phyloP scores from a whole-genome alignment of 2,329 filamentous ascomycete genomes.

The Fusarium sp. region DNA sequence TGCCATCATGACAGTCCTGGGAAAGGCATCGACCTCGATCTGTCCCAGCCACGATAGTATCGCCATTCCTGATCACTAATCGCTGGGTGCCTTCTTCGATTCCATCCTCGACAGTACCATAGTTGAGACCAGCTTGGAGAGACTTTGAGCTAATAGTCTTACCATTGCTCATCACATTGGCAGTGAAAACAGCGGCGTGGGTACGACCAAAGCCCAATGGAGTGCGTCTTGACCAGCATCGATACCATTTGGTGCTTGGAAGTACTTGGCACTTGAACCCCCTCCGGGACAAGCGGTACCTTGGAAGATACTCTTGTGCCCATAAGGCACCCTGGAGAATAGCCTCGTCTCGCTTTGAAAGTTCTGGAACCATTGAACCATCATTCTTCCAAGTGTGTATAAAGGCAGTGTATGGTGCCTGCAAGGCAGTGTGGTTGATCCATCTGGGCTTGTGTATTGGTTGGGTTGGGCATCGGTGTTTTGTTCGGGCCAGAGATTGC shows the following conservation, averaged over 20 bases:
- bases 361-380: background rate
- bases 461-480: slow-evolving; percentile 3
- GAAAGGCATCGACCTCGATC: background rate
- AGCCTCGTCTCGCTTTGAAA: background rate
- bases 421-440: background rate
- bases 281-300: background rate
- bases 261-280: background rate
- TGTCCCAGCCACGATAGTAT: background rate
- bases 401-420: background rate
- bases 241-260: background rate
- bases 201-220: background rate
- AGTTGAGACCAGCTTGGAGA: background rate
- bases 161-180: background rate
- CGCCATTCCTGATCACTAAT: background rate
- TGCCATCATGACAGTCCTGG: background rate
- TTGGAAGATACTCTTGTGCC: slow-evolving; percentile 2
- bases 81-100: background rate
- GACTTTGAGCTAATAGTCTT: background rate
- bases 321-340: background rate
- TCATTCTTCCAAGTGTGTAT: background rate
- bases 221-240: background rate
- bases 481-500: slow-evolving; percentile 4
- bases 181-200: background rate
- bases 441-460: slow-evolving; percentile 1
- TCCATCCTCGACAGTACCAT: background rate